Evolutionary conservation across 2,329 filamentous ascomycete species (phyloP).

Genomic region (Aspergillus transmontanensis): DNA sequence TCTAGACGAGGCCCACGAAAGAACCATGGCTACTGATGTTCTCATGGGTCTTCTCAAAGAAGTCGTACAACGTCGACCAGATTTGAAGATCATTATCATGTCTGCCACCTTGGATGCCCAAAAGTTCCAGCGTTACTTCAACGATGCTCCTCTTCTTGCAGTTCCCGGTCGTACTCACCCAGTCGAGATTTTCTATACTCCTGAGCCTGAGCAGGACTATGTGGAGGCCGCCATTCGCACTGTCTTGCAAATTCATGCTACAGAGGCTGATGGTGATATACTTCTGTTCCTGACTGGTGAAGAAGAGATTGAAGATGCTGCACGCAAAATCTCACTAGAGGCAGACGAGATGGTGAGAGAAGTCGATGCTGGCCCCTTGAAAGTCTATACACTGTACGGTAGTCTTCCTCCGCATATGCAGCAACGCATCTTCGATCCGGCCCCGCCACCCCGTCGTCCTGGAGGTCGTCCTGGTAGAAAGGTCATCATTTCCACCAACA

Average conservation of each 20-base stretch:
- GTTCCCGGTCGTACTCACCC: conserved; percentile 94
- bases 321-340: conserved; percentile 86
- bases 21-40: conserved; percentile 95
- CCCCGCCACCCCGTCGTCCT: conserved; percentile 70
- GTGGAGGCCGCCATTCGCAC: conserved; percentile 93
- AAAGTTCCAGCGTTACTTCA: conserved; percentile 98
- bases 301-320: conserved; percentile 97
- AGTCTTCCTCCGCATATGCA: conserved; percentile 90
- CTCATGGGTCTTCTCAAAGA: conserved; percentile 96
- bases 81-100: conserved; percentile 99
- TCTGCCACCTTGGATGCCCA: conserved; percentile 96
- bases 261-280: conserved; percentile 89
- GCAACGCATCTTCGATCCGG: conserved; percentile 90
- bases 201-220: conserved; percentile 93
- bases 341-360: conserved; percentile 90
- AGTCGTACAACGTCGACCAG: conserved; percentile 75
- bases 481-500: conserved; percentile 93
- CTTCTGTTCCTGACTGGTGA: conserved; percentile 95
- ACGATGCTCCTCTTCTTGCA: conserved; percentile 86
- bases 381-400: conserved; percentile 91
- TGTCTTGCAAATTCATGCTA: conserved; percentile 93
- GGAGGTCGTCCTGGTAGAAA: conserved; percentile 90
- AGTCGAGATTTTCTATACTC: conserved; percentile 98
- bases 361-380: conserved; percentile 85
- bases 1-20: conserved; percentile 96